Percentiles rank a stretch among this genome's conserved stretches.
Evolutionary conservation across 1,284 basidiomycete species (phyloP).

Genomic region (Pascua guehoae): DNA sequence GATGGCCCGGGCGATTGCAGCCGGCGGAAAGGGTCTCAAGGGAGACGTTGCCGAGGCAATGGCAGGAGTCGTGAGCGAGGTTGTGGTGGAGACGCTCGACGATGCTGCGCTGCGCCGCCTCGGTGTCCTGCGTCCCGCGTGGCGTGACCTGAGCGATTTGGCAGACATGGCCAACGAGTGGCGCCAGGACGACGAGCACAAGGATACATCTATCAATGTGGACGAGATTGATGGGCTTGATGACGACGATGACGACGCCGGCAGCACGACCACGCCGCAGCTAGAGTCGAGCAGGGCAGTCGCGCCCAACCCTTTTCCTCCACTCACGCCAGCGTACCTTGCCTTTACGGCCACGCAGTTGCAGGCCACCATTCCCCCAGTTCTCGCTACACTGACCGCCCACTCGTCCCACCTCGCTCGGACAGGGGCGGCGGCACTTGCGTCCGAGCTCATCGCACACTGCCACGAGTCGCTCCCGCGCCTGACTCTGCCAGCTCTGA

Average conservation of each 20-base stretch:
- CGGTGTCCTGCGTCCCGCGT: conserved; percentile 57
- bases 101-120: conserved; percentile 60
- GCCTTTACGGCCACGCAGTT: conserved; percentile 47
- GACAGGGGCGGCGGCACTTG: conserved; percentile 51
- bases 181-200: conserved; percentile 15
- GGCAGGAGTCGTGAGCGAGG: conserved; percentile 58
- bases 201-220: not conserved
- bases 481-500: conserved; percentile 60
- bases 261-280: not conserved
- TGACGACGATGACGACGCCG: conserved; percentile 1
- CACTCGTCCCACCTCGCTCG: conserved; percentile 47
- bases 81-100: conserved; percentile 54
- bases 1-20: conserved; percentile 61
- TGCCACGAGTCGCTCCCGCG: conserved; percentile 66
- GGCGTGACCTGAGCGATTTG: conserved; percentile 27
- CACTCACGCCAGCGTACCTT: conserved; percentile 46
- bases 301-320: conserved; percentile 33
- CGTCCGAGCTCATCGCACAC: conserved; percentile 58
- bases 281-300: not conserved
- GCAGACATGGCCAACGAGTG: conserved; percentile 36
- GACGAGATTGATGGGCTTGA: no score
- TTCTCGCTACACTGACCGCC: conserved; percentile 31
- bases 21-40: conserved; percentile 36
- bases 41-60: conserved; percentile 53
- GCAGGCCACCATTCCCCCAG: conserved; percentile 37